Conservation (phyloP, 768 basidiomycete species). For the Macrolepiota fuliginosa region DNA sequence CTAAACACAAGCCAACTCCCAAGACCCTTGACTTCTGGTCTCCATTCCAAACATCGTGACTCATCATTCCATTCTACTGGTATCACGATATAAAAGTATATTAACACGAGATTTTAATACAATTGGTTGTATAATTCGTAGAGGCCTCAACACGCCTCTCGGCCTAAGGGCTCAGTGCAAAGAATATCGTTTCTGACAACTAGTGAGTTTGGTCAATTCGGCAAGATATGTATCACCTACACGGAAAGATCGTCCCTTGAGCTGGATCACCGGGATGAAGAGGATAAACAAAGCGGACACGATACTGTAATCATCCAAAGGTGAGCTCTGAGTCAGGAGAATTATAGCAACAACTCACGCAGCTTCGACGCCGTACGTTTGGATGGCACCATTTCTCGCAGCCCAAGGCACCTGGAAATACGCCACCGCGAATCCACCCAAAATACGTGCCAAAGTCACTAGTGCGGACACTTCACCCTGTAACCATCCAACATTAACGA, state of each 20-base stretch:
- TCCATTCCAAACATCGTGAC: too few relatives aligned
- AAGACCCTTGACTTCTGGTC: too few relatives aligned
- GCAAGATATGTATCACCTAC: not conserved
- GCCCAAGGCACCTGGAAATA: constrained; percentile 63
- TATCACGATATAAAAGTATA: too few relatives aligned
- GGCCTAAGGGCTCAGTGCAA: too few relatives aligned
- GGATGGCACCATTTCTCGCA: constrained; percentile 46
- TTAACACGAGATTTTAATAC: too few relatives aligned
- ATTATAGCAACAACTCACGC: constrained; percentile 32
- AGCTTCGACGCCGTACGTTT: constrained; percentile 54
- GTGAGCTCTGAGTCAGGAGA: not conserved
- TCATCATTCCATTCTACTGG: too few relatives aligned
- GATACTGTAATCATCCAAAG: constrained; percentile 26
- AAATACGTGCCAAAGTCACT: constrained; percentile 46
- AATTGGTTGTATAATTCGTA: too few relatives aligned
- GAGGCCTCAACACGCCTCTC: too few relatives aligned
- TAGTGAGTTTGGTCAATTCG: too few relatives aligned
- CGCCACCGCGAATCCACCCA: constrained; percentile 58
- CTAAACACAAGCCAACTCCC: too few relatives aligned
- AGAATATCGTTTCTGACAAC: not conserved
- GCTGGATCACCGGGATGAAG: constrained; percentile 45
- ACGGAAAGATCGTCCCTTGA: constrained; percentile 19
- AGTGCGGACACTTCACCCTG: constrained; percentile 56
- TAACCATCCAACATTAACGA: not conserved
- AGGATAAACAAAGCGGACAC: constrained; percentile 48